These are phyloP conservation scores for Danielia oregonensis DNA, from an alignment of 805 yeast species.

Conservation along the genomic window DNA sequence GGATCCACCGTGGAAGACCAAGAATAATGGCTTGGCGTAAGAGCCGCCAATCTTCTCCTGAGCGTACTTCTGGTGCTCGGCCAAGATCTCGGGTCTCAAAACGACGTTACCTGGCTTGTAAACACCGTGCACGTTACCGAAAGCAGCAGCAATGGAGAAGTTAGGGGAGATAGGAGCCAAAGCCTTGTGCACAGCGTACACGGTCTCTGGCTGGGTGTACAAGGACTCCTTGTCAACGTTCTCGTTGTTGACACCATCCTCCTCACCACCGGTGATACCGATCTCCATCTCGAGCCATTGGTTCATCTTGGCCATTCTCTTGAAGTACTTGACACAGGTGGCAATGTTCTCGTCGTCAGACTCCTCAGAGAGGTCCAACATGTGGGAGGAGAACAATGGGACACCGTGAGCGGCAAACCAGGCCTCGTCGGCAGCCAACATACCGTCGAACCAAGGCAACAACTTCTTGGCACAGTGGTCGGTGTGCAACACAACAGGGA, in stretches of 20 bases:
- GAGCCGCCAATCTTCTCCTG: constrained; percentile 55
- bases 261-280: constrained; percentile 99
- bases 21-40: constrained; percentile 73
- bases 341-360: constrained; percentile 92
- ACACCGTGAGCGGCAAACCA: constrained; percentile 82
- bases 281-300: constrained; percentile 99
- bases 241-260: constrained; percentile 99
- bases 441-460: constrained; percentile 98
- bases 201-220: constrained; percentile 95
- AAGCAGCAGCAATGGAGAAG: constrained; percentile 99
- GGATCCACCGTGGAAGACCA: constrained; percentile 99
- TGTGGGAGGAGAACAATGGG: constrained; percentile 97
- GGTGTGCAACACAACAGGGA: constrained; percentile 95
- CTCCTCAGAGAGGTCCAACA: constrained; percentile 98
- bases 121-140: constrained; percentile 99
- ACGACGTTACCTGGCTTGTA: constrained; percentile 98
- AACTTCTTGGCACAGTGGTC: constrained; percentile 99
- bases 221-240: constrained; percentile 79
- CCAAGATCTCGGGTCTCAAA: constrained; percentile 87
- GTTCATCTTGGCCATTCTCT: constrained; percentile 87
- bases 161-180: constrained; percentile 88
- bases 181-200: constrained; percentile 86
- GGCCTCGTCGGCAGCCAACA: constrained; percentile 94
- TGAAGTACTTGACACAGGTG: constrained; percentile 91
- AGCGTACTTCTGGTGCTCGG: constrained; percentile 93